These are phyloP conservation scores for Kingdonia uniflora DNA, from an alignment of 164 flowering plant species.

Conservation along the genomic window DNA sequence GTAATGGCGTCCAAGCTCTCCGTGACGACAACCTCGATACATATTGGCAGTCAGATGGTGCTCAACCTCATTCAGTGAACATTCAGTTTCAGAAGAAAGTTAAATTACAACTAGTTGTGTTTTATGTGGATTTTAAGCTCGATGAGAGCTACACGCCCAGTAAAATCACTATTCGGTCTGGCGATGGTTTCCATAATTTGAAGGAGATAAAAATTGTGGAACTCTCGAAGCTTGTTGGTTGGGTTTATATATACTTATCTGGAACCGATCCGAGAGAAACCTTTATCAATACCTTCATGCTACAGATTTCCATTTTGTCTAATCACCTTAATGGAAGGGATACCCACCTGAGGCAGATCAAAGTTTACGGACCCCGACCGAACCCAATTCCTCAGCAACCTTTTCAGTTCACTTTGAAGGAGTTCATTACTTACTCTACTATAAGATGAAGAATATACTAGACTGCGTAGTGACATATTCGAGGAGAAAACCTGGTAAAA, in stretches of 20 bases:
- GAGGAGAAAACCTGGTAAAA: no score
- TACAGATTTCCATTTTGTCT: conserved; percentile 80
- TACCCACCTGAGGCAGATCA: conserved; percentile 88
- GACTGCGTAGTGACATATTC: no score
- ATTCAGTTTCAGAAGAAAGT: conserved; percentile 95
- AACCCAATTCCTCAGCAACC: conserved; percentile 88
- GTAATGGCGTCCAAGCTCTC: conserved; percentile 79
- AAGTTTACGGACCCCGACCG: conserved; percentile 90
- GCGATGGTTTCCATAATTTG: conserved; percentile 93
- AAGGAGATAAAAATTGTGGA: no score
- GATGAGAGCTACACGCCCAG: conserved; percentile 61
- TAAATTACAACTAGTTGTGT: conserved; percentile 62
- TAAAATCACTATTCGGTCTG: conserved; percentile 52
- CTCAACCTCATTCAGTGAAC: conserved; percentile 88
- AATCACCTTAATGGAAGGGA: conserved; percentile 97
- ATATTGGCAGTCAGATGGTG: conserved; percentile 99
- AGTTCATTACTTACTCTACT: conserved; percentile 65
- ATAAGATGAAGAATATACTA: conserved; percentile 20
- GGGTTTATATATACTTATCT: no score
- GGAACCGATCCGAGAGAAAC: no score
- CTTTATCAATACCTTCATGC: conserved; percentile 86
- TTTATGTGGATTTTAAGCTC: conserved; percentile 92
- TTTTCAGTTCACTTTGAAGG: conserved; percentile 81
- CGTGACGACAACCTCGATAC: conserved; percentile 84
- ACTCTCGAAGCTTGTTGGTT: no score